These are phyloP conservation scores for Aspergillus niger DNA, from an alignment of 2,329 filamentous ascomycete species.

Conservation along the genomic window DNA sequence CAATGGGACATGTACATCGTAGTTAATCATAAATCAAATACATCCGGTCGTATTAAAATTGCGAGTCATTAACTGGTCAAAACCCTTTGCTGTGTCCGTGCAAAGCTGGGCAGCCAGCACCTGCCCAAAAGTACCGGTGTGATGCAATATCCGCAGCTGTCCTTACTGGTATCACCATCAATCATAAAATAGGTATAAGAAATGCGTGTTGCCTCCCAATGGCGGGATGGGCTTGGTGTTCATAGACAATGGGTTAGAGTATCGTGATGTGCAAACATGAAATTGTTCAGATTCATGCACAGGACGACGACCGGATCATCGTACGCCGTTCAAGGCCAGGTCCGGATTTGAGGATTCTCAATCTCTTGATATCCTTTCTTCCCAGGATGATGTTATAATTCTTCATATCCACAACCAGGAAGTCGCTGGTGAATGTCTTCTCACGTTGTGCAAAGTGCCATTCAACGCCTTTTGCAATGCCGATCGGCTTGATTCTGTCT, in stretches of 20 bases:
- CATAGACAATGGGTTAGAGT: no score
- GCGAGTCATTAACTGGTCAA: not conserved
- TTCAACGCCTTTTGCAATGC: not conserved
- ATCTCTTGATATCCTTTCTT: not conserved
- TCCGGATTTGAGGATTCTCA: not conserved
- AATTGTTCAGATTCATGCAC: not conserved
- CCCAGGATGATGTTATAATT: not conserved
- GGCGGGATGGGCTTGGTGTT: no score
- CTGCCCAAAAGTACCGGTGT: not conserved
- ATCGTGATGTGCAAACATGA: not conserved
- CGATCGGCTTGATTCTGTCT: not conserved
- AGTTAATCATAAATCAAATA: not conserved
- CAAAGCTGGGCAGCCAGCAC: not conserved
- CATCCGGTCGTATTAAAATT: not conserved
- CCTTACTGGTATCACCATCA: not conserved
- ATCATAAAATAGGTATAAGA: no score
- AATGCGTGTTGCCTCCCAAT: no score
- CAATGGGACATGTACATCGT: not conserved
- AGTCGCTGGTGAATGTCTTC: not conserved
- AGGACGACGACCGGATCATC: not conserved
- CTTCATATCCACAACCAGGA: not conserved
- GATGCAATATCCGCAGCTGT: not conserved
- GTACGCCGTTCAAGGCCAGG: not conserved
- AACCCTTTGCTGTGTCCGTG: not conserved
- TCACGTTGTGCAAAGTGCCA: not conserved